Evolutionary conservation across 2,329 filamentous ascomycete species (phyloP), one percentile per base, ranked within the genome.

Genomic region (Neurospora sp.): DNA sequence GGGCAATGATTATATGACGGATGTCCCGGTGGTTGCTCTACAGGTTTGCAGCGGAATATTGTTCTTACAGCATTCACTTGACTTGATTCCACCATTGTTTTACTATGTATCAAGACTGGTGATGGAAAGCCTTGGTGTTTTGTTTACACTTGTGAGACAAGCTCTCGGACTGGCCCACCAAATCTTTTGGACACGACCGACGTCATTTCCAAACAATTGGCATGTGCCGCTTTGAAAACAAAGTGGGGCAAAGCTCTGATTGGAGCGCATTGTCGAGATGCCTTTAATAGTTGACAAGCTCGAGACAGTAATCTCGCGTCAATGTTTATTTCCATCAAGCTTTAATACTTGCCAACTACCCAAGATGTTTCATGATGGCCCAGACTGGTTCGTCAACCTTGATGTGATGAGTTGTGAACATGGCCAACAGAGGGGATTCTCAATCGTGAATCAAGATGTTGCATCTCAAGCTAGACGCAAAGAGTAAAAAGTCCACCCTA

Each of bases 1-100:
- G n/a, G 69, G 28, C 71, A 0, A 72, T 70, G 28, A 74, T 79
- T 68, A 75, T 79, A 76, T 78, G 73, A 77, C 5, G 4, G 17
- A 43, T 8, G 17, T 8, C 1, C 28, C 1, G 10, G 1, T 57
- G 46, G 43, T 12, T 52, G 10, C 1, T 23, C 6, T 33, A 12
- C 38, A 39, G 10, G 37, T 10, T 38, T 38, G 37, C 38, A 39
- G 38, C 38, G 38, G 12, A 15, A 36, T 36, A 36, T 36, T 36
- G 33, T 36, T 36, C 5, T 36, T 36, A 4, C 28, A 28, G 28
- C 28, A 28, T 28, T 28, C 28, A 28, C 28, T 28, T 28, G 28
- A 28, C 28, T 28, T 28, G 28, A 28, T 28, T 28, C 28, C 1
- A 36, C 3, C 1, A 33, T 33, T 57, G 23, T 33, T 17, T 17